A percentile compares a stretch with the other conserved stretches of the same genome.
Evolutionary conservation across 2,329 filamentous ascomycete species (phyloP).

Genomic region (Dothistroma pini): DNA sequence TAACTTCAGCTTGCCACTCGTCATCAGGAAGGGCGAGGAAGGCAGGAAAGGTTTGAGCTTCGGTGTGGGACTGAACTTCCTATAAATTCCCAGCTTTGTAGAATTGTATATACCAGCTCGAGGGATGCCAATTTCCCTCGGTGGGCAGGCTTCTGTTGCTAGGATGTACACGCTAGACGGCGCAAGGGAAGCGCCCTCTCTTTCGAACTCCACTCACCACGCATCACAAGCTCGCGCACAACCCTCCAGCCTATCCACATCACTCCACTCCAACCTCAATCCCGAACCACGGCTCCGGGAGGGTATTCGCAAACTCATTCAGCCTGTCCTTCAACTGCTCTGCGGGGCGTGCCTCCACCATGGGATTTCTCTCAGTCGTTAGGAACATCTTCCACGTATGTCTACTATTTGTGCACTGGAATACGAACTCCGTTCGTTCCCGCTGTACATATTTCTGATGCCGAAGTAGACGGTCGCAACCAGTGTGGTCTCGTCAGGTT

Average conservation of each 20-base stretch:
- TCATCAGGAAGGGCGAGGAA: slow-evolving; percentile 77
- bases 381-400: background rate
- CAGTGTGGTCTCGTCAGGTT: background rate
- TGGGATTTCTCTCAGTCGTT: background rate
- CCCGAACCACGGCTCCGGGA: background rate
- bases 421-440: background rate
- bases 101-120: slow-evolving; percentile 8
- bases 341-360: too few species aligned
- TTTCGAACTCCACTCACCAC: background rate
- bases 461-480: background rate
- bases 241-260: background rate
- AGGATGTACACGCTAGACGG: background rate
- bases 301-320: background rate
- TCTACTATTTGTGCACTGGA: background rate
- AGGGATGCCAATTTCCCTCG: background rate
- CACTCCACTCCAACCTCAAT: background rate
- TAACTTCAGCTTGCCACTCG: slow-evolving; percentile 87
- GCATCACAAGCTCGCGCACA: background rate
- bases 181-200: too few species aligned
- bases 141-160: background rate
- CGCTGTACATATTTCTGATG: background rate
- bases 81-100: slow-evolving; percentile 52
- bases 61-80: slow-evolving; percentile 93
- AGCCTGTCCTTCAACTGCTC: background rate
- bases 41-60: slow-evolving; percentile 88